Evolutionary conservation across 176 grass and related monocot genomes (phyloP).

Genomic region (Puya raimondii): DNA sequence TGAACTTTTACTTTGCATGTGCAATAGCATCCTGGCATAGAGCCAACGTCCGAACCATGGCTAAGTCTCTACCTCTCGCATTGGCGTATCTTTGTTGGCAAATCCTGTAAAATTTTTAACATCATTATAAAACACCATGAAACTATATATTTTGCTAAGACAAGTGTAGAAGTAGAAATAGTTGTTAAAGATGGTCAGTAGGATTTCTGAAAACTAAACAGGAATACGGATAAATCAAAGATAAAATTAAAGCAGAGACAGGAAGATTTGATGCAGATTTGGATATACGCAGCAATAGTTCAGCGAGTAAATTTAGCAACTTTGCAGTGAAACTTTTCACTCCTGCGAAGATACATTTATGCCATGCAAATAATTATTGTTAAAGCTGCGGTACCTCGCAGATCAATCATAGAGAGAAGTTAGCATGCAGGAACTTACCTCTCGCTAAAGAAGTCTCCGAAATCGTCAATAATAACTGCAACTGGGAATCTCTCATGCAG

Average conservation of each 20-base stretch:
- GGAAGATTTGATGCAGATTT: no score
- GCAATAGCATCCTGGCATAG: constrained; percentile 69
- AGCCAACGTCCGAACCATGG: constrained; percentile 54
- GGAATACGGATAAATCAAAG: no score
- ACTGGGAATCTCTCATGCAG: constrained; percentile 54
- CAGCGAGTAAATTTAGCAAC: no score
- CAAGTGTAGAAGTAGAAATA: constrained; percentile 5
- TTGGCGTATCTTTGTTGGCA: constrained; percentile 77
- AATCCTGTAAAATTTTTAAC: constrained; percentile 42
- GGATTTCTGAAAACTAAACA: no score
- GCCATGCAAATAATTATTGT: no score
- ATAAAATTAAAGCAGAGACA: no score
- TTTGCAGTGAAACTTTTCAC: no score
- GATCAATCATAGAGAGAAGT: neutral
- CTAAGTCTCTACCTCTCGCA: constrained; percentile 73
- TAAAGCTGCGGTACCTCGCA: neutral
- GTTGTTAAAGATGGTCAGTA: constrained; percentile 1
- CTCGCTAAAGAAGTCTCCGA: constrained; percentile 65
- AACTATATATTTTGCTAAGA: constrained; percentile 3
- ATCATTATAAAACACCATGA: constrained; percentile 4
- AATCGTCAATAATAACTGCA: constrained; percentile 85
- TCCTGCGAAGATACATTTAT: no score
- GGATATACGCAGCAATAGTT: no score
- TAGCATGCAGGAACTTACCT: constrained; percentile 17
- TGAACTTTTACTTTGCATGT: constrained; percentile 69